Base-by-base conservation (phyloP, 257 asterid species). In the Penstemon barbatus region DNA sequence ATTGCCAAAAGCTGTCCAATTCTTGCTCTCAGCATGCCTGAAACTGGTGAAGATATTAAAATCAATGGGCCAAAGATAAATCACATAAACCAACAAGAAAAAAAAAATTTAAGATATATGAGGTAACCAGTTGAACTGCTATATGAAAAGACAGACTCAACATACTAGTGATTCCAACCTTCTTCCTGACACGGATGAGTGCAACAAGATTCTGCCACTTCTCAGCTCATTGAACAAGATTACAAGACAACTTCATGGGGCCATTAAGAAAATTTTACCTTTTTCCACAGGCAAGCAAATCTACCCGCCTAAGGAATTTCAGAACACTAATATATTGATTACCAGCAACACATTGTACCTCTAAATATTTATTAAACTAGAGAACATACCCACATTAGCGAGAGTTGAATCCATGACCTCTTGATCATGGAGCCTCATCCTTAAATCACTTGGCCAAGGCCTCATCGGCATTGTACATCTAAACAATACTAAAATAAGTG, bases 21-120 rank as follows among this genome's bases (percentile, higher is more conserved):
- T 68, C 39, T 59, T 63, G 68, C 63, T 48, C 61, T 59, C 77
- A 77, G 73, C 57, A 69, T 40, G 42, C 61, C 65, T 61, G 53
- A 57, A 56, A 53, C 71, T 15, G 55, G 15, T 59, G 52, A 54
- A 57, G 51, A 46, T 33, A 70, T 36, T 40, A 53, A 61, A 70
- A 70, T 19, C 71, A 61, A 60, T 58, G 18, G 52, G 50, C 46
- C 59, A 66, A 49, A 50, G 6, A 19, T 41, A 38, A 15, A 36
- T n/a, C 74, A 54, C 12, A 65, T 7, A 40, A 18, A 52, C 7
- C 65, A 55, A 65, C 44, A 65, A 61, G 49, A 38, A 2, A 13
- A 55, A 36, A 63, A 46, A 63, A 72, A 69, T 5, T 7, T 9
- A 74, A 61, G 50, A 46, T 61, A 40, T 25, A 48, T 41, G 12